Evolutionary conservation across 78 protist genomes (phyloP).

Genomic region (Reticulomyxa filosa): DNA sequence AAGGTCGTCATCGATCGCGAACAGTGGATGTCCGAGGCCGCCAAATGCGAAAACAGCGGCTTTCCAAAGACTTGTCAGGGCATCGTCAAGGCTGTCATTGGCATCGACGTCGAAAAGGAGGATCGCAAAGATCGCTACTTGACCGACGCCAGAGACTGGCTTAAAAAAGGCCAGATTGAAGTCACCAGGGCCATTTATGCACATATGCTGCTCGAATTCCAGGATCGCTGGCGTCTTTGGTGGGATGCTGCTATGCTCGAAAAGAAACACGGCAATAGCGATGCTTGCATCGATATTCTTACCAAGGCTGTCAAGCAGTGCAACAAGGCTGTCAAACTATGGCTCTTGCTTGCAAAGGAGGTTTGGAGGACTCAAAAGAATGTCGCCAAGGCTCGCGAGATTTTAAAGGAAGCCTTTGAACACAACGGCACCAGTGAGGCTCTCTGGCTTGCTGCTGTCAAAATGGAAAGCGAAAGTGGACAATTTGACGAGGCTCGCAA

Average conservation of each 20-base stretch:
- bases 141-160: slow-evolving; percentile 57
- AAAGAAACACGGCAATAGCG: slow-evolving; percentile 31
- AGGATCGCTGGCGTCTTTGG: slow-evolving; percentile 58
- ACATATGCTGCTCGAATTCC: slow-evolving; percentile 40
- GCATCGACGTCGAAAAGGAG: slow-evolving; percentile 52
- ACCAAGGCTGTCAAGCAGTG: slow-evolving; percentile 51
- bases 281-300: slow-evolving; percentile 41
- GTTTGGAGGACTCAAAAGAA: slow-evolving; percentile 39
- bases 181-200: slow-evolving; percentile 56
- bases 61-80: slow-evolving; percentile 13
- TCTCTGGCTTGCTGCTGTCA: slow-evolving; percentile 82
- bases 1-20: slow-evolving; percentile 41
- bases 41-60: slow-evolving; percentile 34
- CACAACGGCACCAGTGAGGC: slow-evolving; percentile 49
- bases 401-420: slow-evolving; percentile 51
- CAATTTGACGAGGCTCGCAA: slow-evolving; percentile 16
- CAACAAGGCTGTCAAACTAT: slow-evolving; percentile 61
- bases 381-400: slow-evolving; percentile 30
- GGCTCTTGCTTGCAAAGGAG: slow-evolving; percentile 84
- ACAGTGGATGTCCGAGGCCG: slow-evolving; percentile 54
- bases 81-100: slow-evolving; percentile 30
- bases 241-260: slow-evolving; percentile 51
- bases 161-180: slow-evolving; percentile 6
- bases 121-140: slow-evolving; percentile 64
- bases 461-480: slow-evolving; percentile 61